A percentile compares a stretch with the other conserved stretches of the same genome.
Evolutionary conservation across 1,284 basidiomycete species (phyloP).

Genomic region (Fomitopsis schrenkii): DNA sequence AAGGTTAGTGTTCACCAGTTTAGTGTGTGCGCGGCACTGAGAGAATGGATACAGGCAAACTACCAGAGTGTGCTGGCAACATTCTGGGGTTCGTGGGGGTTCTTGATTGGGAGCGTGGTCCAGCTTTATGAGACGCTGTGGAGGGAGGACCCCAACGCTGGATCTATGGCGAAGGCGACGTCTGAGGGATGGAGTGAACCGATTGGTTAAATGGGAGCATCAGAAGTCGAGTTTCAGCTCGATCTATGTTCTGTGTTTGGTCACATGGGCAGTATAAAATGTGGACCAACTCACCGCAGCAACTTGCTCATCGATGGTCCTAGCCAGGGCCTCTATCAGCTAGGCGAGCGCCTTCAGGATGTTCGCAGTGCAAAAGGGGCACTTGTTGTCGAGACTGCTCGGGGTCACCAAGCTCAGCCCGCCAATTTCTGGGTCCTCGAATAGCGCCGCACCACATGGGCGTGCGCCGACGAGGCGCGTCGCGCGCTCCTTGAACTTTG

Average conservation of each 20-base stretch:
- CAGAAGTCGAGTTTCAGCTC: neutral
- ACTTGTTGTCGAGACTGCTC: neutral
- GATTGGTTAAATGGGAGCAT: neutral
- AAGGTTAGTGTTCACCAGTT: slow-evolving; percentile 9
- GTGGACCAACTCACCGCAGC: neutral
- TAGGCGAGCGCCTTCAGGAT: neutral
- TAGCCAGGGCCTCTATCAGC: neutral
- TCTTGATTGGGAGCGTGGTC: slow-evolving; percentile 52
- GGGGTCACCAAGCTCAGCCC: neutral
- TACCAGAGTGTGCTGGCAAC: slow-evolving; percentile 52
- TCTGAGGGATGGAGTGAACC: neutral
- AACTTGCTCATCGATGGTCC: neutral
- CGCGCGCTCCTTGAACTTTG: neutral
- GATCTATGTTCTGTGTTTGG: neutral
- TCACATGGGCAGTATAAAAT: neutral
- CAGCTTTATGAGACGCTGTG: slow-evolving; percentile 43
- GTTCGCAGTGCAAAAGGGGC: neutral
- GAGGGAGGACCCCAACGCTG: slow-evolving; percentile 15
- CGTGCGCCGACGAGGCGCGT: neutral
- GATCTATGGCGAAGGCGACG: neutral
- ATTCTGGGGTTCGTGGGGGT: slow-evolving; percentile 61
- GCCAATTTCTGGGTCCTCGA: neutral
- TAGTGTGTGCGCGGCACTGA: neutral
- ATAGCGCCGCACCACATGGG: neutral
- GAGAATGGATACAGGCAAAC: slow-evolving; percentile 17